These are phyloP conservation scores for Penstemon barbatus DNA, from an alignment of 257 asterid species.

Conservation along the genomic window DNA sequence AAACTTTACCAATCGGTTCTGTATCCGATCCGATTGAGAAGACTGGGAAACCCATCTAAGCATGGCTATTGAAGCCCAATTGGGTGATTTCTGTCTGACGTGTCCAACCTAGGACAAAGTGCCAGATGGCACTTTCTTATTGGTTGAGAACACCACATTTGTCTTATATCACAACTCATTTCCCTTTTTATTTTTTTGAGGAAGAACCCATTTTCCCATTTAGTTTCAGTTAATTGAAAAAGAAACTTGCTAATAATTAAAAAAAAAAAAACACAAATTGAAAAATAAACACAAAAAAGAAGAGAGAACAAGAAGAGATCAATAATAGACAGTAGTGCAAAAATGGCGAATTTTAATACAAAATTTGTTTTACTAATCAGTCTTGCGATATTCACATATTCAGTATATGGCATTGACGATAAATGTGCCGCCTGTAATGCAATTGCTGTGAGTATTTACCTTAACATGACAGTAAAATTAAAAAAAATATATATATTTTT, in stretches of 20 bases:
- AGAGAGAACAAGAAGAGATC: not conserved
- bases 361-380: constrained; percentile 15
- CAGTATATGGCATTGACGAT: constrained; percentile 58
- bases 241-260: not conserved
- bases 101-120: not conserved
- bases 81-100: not conserved
- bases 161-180: constrained; percentile 5
- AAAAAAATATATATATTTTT: not conserved
- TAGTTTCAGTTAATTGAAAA: not conserved
- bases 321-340: no score
- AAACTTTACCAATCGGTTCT: no score
- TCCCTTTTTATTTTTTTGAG: not conserved
- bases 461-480: no score
- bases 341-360: constrained; percentile 33
- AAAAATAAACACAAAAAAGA: not conserved
- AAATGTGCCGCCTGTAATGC: constrained; percentile 92
- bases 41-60: no score
- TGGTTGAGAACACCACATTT: constrained; percentile 31
- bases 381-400: constrained; percentile 31
- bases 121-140: constrained; percentile 28
- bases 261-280: not conserved
- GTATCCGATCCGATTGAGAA: no score
- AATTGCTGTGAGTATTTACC: constrained; percentile 67
- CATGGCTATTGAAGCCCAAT: constrained; percentile 5
- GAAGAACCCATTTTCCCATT: no score